Conservation (phyloP, 768 basidiomycete genomes). For the Ephemerocybe angulata region DNA sequence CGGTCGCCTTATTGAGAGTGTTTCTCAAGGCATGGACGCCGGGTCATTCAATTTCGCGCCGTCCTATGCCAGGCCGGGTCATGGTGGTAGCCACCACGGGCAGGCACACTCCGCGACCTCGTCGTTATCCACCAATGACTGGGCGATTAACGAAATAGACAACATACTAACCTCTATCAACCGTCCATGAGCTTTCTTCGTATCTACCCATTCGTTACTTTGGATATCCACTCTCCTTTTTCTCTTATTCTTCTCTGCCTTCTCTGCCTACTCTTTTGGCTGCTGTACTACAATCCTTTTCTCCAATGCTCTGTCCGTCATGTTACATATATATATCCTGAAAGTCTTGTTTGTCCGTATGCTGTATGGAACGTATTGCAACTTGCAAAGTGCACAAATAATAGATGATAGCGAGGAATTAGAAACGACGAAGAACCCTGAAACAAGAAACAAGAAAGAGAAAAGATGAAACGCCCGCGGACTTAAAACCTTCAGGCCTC, state of each 20-base stretch:
- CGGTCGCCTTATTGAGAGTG: conserved; percentile 76
- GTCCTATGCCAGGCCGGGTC: conserved; percentile 21
- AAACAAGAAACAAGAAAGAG: conserved; percentile 6
- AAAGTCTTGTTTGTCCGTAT: conserved; percentile 10
- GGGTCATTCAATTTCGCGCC: conserved; percentile 79
- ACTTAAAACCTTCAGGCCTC: too few species aligned
- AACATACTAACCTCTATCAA: conserved; percentile 58
- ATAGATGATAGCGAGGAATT: conserved; percentile 7
- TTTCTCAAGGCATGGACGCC: conserved; percentile 78
- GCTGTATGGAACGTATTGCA: conserved; percentile 3
- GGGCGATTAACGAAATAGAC: conserved; percentile 77
- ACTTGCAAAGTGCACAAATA: background rate
- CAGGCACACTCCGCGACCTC: conserved; percentile 56
- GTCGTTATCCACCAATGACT: conserved; percentile 64
- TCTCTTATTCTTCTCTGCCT: conserved; percentile 14
- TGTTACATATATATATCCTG: conserved; percentile 1
- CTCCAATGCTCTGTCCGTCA: background rate
- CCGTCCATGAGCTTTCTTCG: conserved; percentile 20
- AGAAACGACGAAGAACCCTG: conserved; percentile 14
- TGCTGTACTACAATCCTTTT: conserved; percentile 17
- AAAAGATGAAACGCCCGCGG: conserved; percentile 9
- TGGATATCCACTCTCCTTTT: conserved; percentile 22
- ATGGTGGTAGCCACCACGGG: conserved; percentile 19
- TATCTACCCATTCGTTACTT: conserved; percentile 10
- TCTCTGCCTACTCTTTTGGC: conserved; percentile 13